Conservation (phyloP, 441 rosid genomes). For the Gossypium aridum region DNA sequence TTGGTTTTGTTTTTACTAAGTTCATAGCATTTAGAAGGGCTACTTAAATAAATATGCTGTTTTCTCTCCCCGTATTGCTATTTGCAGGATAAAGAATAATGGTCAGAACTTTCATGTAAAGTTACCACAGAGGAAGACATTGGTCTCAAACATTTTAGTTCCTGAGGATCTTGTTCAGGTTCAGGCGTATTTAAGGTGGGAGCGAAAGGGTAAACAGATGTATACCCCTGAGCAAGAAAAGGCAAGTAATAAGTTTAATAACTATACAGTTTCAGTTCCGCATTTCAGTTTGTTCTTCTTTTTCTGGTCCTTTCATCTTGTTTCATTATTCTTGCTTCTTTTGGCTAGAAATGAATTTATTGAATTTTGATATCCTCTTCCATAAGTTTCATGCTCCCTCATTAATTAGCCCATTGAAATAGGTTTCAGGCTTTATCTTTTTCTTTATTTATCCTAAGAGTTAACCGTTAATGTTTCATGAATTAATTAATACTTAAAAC, state of each 20-base stretch:
- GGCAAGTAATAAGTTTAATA: constrained; percentile 37
- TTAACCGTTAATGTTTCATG: neutral
- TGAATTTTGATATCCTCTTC: neutral
- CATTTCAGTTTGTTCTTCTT: neutral
- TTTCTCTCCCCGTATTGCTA: constrained; percentile 17
- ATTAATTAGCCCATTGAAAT: neutral
- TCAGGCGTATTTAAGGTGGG: constrained; percentile 97
- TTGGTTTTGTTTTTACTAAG: constrained; percentile 9
- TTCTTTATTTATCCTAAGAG: neutral
- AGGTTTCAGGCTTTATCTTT: neutral
- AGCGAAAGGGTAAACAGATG: constrained; percentile 88
- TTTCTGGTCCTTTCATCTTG: neutral
- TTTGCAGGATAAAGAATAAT: constrained; percentile 49
- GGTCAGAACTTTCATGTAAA: constrained; percentile 50
- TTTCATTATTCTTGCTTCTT: neutral
- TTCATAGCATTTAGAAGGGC: constrained; percentile 9
- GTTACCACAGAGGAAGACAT: constrained; percentile 46
- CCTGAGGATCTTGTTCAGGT: constrained; percentile 95
- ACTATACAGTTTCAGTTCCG: neutral
- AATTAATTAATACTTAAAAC: neutral
- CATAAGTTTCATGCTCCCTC: neutral
- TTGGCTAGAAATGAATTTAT: neutral
- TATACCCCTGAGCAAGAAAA: constrained; percentile 86
- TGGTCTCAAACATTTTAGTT: constrained; percentile 40
- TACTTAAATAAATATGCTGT: neutral